These are phyloP conservation scores for Carex kokanica DNA, from an alignment of 176 grass and related monocot genomes.

Conservation along the genomic window DNA sequence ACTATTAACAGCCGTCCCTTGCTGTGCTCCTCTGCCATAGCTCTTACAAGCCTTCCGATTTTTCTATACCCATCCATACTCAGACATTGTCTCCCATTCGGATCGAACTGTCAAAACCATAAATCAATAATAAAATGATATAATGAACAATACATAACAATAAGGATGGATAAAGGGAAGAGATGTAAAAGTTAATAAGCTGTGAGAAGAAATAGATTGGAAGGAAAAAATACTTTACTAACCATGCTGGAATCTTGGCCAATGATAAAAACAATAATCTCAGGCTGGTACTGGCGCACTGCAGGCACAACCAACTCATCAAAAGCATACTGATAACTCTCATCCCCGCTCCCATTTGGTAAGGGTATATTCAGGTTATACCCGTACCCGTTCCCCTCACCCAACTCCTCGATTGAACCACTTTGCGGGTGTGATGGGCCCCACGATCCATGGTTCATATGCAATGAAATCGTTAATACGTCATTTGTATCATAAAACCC, in stretches of 20 bases:
- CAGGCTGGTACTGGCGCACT: slow-evolving; percentile 56
- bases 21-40: slow-evolving; percentile 39
- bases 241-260: slow-evolving; percentile 90
- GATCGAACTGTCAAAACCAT: slow-evolving; percentile 64
- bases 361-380: slow-evolving; percentile 95
- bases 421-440: slow-evolving; percentile 65
- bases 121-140: neutral
- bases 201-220: neutral
- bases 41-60: slow-evolving; percentile 52
- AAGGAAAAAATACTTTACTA: slow-evolving; percentile 25
- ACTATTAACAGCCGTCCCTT: slow-evolving; percentile 60
- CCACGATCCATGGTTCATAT: slow-evolving; percentile 91
- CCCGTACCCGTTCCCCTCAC: slow-evolving; percentile 66
- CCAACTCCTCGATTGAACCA: slow-evolving; percentile 60
- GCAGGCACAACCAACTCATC: slow-evolving; percentile 63
- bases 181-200: neutral
- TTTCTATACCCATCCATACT: slow-evolving; percentile 74
- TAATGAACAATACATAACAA: slow-evolving; percentile 5
- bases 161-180: neutral
- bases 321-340: slow-evolving; percentile 71
- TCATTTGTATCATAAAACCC: slow-evolving; percentile 58
- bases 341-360: slow-evolving; percentile 87
- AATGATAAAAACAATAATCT: slow-evolving; percentile 70
- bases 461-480: slow-evolving; percentile 74
- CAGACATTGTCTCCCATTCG: slow-evolving; percentile 89